Base-by-base conservation (phyloP, 805 yeast species). In the Saccharomyces kudriavzevii region DNA sequence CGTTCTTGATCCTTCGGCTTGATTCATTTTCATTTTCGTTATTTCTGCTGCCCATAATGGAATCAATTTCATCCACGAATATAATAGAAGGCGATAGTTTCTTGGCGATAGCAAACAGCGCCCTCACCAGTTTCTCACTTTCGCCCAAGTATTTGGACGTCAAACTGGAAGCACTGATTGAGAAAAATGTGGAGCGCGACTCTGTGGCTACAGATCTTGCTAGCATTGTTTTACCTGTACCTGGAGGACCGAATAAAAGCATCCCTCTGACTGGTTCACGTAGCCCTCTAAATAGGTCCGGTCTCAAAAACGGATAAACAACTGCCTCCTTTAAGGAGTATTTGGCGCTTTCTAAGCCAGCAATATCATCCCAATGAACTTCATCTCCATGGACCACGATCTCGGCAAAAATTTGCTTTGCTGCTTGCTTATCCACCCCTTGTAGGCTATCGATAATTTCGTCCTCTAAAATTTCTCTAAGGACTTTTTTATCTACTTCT, bases 141-240 rank as follows among this genome's bases (percentile, higher is more conserved):
- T 94, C 97, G 51, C 98, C 98, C 54, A 91, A 74, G 62, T 83
- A 86, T 65, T 87, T 87, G 17, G 97, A 89, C 2, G 96, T 87
- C 57, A 92, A 76, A 4, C 95, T 85, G 0, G 96, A 88, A 1
- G 97, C 95, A 59, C 92, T 85, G 30, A 92, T 90, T 25, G 94
- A 83, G 69, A 92, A 92, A 66, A 92, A 92, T 0, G 97, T 91
- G 0, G 96, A 89, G 55, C 86, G 84, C 6, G 96, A 86, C 72
- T 94, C 98, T 2, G 95, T 88, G 2, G 97, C 98, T 2, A 94
- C 97, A 0, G 98, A 96, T 58, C 96, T 77, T 0, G 97, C 97
- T 60, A 92, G 78, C 98, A 92, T 91, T 0, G 97, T 91, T 66
- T 94, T 92, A 53, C 98, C 98, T 0, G 98, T 92, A n/a, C 99